These are phyloP conservation scores for Vachellia pachyceras DNA, from an alignment of 306 rosid genomes.

Conservation along the genomic window DNA sequence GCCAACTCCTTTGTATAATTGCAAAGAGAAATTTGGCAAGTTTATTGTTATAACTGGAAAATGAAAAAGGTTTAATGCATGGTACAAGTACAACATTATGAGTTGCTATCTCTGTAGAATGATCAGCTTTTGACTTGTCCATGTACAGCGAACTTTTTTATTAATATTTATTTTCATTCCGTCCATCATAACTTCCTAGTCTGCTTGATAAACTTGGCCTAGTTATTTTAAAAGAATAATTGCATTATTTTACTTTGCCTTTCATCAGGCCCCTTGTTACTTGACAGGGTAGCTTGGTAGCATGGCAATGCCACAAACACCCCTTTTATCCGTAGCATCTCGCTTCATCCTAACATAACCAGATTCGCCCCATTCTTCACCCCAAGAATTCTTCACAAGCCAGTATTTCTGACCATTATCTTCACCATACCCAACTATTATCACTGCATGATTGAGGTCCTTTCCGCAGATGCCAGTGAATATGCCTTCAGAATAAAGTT, in stretches of 20 bases:
- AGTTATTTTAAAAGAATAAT: slow-evolving; percentile 32
- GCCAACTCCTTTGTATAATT: slow-evolving; percentile 11
- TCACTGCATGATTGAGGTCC: slow-evolving; percentile 70
- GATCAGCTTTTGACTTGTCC: slow-evolving; percentile 9
- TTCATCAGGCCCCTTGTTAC: slow-evolving; percentile 30
- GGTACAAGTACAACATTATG: slow-evolving; percentile 1
- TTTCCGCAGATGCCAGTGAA: slow-evolving; percentile 62
- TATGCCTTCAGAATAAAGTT: slow-evolving; percentile 64
- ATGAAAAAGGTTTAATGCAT: background rate
- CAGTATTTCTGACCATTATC: slow-evolving; percentile 56
- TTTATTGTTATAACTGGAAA: slow-evolving; percentile 15
- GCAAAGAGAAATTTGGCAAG: slow-evolving; percentile 12
- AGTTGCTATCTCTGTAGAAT: slow-evolving; percentile 14
- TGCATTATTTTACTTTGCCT: slow-evolving; percentile 20
- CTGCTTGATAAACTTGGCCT: slow-evolving; percentile 24
- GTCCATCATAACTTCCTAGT: background rate
- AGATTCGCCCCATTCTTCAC: slow-evolving; percentile 67
- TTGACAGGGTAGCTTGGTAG: slow-evolving; percentile 71
- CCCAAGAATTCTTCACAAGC: slow-evolving; percentile 85
- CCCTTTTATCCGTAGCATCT: slow-evolving; percentile 41
- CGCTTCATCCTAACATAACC: slow-evolving; percentile 63
- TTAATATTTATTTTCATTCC: background rate
- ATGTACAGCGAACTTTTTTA: background rate
- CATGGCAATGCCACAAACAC: slow-evolving; percentile 75
- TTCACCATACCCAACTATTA: slow-evolving; percentile 74